Conservation (phyloP, 2,329 filamentous ascomycete genomes). For the Penicillium sp. region DNA sequence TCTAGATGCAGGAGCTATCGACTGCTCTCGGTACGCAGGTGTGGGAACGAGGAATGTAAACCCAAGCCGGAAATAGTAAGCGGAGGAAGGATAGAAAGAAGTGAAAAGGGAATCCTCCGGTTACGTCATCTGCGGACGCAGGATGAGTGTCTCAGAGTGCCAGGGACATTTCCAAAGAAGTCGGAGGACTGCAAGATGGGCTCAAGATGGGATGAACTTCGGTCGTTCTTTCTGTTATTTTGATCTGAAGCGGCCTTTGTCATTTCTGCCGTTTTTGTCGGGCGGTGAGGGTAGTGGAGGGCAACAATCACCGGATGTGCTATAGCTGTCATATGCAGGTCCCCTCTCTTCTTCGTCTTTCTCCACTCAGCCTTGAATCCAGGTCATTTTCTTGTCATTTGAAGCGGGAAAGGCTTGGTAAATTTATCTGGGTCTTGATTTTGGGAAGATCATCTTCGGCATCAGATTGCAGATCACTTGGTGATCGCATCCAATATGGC, state of each 20-base stretch:
- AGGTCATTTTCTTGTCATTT: background rate
- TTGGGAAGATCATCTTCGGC: background rate
- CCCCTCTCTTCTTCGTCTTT: background rate
- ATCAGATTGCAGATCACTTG: background rate
- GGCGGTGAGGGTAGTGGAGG: conserved; percentile 23
- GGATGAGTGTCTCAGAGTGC: conserved; percentile 4
- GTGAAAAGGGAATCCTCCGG: background rate
- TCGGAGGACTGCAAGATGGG: conserved; percentile 1
- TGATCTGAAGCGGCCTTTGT: conserved; percentile 13
- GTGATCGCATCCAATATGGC: conserved; percentile 21
- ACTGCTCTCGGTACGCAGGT: conserved; percentile 9
- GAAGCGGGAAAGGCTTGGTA: background rate
- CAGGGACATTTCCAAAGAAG: conserved; percentile 6
- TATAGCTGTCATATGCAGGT: conserved; percentile 11
- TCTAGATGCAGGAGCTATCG: conserved; percentile 1
- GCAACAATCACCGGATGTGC: conserved; percentile 18
- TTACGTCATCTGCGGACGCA: conserved; percentile 12
- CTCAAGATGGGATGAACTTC: background rate
- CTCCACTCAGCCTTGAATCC: background rate
- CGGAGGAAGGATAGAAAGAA: conserved; percentile 6
- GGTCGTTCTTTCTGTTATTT: conserved; percentile 19
- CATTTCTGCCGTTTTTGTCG: conserved; percentile 20
- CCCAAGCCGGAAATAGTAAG: conserved; percentile 20
- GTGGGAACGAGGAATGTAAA: conserved; percentile 22
- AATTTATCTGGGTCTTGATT: background rate